Conservation (phyloP, 2,329 filamentous ascomycete species). For the Lachnellula suecica region DNA sequence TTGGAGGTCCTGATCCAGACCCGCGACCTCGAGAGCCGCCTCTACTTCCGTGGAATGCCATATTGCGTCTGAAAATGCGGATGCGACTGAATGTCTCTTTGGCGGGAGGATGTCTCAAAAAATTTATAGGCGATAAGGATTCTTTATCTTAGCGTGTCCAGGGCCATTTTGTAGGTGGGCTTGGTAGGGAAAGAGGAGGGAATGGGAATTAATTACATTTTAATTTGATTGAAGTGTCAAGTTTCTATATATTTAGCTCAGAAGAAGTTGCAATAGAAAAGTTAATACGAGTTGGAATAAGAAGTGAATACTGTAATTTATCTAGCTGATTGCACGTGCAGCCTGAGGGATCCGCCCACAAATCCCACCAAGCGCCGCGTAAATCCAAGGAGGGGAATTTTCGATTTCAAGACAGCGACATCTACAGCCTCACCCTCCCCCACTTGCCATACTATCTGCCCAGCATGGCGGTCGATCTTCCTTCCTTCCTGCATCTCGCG, state of each 20-base stretch:
- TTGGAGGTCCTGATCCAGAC: constrained; percentile 18
- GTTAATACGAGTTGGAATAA: too few relatives aligned
- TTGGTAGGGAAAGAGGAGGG: too few relatives aligned
- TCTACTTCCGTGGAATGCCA: constrained; percentile 27
- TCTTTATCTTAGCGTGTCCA: constrained; percentile 51
- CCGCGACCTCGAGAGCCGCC: constrained; percentile 23
- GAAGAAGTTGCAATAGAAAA: too few relatives aligned
- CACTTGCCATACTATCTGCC: constrained; percentile 34
- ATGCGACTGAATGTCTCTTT: not conserved
- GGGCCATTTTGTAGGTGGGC: too few relatives aligned
- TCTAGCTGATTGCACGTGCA: too few relatives aligned
- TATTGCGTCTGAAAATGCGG: constrained; percentile 9
- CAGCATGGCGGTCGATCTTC: constrained; percentile 75
- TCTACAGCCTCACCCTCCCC: constrained; percentile 11
- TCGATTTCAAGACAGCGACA: constrained; percentile 11
- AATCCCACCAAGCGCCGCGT: constrained; percentile 2
- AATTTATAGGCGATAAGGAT: constrained; percentile 1
- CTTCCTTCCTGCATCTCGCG: constrained; percentile 92
- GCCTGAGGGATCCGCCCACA: constrained; percentile 1
- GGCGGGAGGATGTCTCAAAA: not conserved
- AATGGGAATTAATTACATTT: too few relatives aligned
- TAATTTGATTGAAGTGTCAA: not conserved
- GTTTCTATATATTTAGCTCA: not conserved
- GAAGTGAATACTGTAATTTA: too few relatives aligned
- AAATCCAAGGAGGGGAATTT: constrained; percentile 14